Conservation (phyloP, 257 asterid genomes). For the Scutellaria minor region DNA sequence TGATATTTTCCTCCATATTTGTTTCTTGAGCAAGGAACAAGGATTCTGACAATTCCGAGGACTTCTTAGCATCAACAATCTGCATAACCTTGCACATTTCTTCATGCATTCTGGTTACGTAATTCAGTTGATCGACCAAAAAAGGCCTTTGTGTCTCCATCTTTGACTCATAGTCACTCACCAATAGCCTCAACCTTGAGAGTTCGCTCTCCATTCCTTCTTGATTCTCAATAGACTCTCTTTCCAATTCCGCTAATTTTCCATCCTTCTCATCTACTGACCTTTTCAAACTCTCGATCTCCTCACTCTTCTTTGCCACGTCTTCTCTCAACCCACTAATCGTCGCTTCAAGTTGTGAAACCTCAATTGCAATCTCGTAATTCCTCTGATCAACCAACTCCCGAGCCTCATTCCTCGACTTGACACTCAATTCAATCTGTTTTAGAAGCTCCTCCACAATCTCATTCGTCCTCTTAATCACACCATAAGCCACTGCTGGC, state of each 20-base stretch:
- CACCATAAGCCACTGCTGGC: slow-evolving; percentile 92
- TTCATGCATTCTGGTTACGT: slow-evolving; percentile 68
- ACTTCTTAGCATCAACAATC: slow-evolving; percentile 76
- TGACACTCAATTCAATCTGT: slow-evolving; percentile 67
- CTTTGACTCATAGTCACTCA: slow-evolving; percentile 60
- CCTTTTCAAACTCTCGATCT: slow-evolving; percentile 54
- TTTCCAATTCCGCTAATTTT: slow-evolving; percentile 53
- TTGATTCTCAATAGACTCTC: slow-evolving; percentile 57
- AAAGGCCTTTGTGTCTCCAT: slow-evolving; percentile 68
- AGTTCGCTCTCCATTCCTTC: slow-evolving; percentile 61
- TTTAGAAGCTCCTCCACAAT: slow-evolving; percentile 86
- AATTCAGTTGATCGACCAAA: slow-evolving; percentile 74
- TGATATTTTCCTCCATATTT: slow-evolving; percentile 82
- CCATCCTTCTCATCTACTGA: slow-evolving; percentile 58
- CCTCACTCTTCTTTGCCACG: slow-evolving; percentile 54
- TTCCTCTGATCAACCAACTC: slow-evolving; percentile 88
- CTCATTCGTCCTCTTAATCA: slow-evolving; percentile 90
- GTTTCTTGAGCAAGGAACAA: slow-evolving; percentile 89
- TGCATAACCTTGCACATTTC: slow-evolving; percentile 68
- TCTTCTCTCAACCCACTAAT: slow-evolving; percentile 85
- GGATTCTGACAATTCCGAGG: slow-evolving; percentile 79
- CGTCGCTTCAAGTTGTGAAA: slow-evolving; percentile 84
- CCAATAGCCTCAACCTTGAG: slow-evolving; percentile 54
- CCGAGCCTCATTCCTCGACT: slow-evolving; percentile 79
- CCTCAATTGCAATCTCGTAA: slow-evolving; percentile 97